These are phyloP conservation scores for Ensete glaucum DNA, from an alignment of 176 grass and related monocot species.

Conservation along the genomic window DNA sequence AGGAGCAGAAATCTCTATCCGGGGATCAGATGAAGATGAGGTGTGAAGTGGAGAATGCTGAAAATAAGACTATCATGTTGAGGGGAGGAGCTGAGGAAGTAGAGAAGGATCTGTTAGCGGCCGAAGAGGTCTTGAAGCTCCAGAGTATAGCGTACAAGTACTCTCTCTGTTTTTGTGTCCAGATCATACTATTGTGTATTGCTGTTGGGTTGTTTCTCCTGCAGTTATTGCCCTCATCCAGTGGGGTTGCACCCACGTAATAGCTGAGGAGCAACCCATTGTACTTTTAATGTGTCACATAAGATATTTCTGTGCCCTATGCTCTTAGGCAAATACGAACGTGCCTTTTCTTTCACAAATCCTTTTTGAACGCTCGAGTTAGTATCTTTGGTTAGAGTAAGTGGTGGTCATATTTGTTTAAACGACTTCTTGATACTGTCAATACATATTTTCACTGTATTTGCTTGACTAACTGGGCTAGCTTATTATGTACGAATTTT, in stretches of 20 bases:
- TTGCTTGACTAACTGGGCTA: not conserved
- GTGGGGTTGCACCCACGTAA: constrained; percentile 43
- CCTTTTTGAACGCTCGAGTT: not conserved
- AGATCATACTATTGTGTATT: constrained; percentile 41
- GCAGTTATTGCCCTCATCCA: constrained; percentile 14
- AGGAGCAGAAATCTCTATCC: constrained; percentile 33
- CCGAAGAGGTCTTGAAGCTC: constrained; percentile 37
- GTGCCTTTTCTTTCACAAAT: not conserved
- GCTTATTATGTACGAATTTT: not conserved
- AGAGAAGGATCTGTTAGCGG: constrained; percentile 36
- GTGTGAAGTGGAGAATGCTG: constrained; percentile 27
- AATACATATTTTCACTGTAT: constrained; percentile 1
- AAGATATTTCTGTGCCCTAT: not conserved
- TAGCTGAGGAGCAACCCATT: not conserved
- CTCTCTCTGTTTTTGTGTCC: constrained; percentile 41
- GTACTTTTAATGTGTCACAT: not conserved
- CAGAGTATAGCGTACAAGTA: constrained; percentile 41
- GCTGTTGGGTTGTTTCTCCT: constrained; percentile 38
- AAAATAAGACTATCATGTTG: constrained; percentile 34
- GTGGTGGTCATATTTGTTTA: not conserved
- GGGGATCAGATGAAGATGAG: constrained; percentile 3
- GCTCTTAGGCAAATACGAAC: not conserved
- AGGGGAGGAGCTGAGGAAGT: constrained; percentile 37
- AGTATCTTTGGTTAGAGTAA: not conserved
- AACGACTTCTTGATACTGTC: not conserved